These are phyloP conservation scores for Plicaturopsis crispa DNA, from an alignment of 768 basidiomycete species.

Conservation along the genomic window DNA sequence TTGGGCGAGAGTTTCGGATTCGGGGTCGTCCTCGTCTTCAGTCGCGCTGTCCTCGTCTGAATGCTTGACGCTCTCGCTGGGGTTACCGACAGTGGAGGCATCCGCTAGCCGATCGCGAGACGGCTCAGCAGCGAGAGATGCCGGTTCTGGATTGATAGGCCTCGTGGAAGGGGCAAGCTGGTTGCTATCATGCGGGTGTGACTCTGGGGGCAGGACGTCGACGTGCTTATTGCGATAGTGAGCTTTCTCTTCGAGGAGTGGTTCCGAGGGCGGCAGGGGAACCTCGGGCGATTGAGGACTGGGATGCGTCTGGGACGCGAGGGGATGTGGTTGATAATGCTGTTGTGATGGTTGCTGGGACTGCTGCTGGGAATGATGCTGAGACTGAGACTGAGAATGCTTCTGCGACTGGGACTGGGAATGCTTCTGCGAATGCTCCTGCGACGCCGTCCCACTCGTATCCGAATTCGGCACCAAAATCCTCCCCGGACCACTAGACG, in stretches of 20 bases:
- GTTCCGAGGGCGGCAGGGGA: background rate
- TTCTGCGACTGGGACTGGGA: conserved; percentile 18
- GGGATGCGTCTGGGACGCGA: background rate
- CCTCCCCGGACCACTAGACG: conserved; percentile 25
- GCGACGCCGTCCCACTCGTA: conserved; percentile 31
- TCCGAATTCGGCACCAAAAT: conserved; percentile 55
- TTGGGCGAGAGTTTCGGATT: no score
- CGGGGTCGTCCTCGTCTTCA: no score
- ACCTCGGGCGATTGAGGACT: background rate
- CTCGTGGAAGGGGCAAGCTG: no score
- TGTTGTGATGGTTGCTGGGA: background rate
- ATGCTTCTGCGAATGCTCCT: conserved; percentile 15
- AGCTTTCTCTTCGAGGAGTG: background rate
- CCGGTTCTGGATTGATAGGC: no score
- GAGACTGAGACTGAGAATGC: conserved; percentile 24
- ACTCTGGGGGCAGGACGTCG: no score
- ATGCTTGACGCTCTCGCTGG: no score
- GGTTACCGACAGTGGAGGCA: no score
- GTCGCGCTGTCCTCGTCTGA: no score
- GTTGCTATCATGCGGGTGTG: no score
- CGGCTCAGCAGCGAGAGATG: no score
- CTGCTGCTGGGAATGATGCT: conserved; percentile 9
- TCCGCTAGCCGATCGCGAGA: no score
- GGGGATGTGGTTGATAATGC: background rate
- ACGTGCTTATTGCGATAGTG: background rate